Evolutionary conservation across 2,329 filamentous ascomycete genomes (phyloP).

Genomic region (Xylariaceae sp.): DNA sequence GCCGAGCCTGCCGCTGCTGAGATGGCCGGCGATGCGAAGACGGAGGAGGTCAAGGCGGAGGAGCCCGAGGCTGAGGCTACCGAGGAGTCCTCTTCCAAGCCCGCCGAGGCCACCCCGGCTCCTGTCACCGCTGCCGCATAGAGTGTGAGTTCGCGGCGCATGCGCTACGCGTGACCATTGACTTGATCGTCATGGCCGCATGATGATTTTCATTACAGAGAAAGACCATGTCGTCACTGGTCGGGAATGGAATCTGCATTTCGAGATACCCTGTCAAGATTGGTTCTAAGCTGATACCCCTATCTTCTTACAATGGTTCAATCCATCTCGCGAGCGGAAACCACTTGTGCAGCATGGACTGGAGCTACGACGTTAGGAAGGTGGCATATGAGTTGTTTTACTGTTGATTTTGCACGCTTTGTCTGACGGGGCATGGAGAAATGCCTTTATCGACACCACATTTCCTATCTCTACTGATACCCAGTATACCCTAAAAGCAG

Average conservation of each 20-base stretch:
- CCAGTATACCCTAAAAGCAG: slow-evolving; percentile 34
- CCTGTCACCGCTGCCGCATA: slow-evolving; percentile 34
- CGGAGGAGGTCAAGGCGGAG: slow-evolving; percentile 19
- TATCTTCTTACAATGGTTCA: slow-evolving; percentile 26
- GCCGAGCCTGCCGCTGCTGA: slow-evolving; percentile 22
- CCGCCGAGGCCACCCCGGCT: slow-evolving; percentile 26
- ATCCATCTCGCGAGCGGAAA: slow-evolving; percentile 22
- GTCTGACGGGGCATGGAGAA: slow-evolving; percentile 28
- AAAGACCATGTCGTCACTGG: slow-evolving; percentile 32
- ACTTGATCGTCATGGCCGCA: slow-evolving; percentile 17
- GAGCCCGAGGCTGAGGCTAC: slow-evolving; percentile 11
- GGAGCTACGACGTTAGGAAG: slow-evolving; percentile 23
- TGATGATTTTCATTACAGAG: slow-evolving; percentile 31
- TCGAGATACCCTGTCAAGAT: slow-evolving; percentile 35
- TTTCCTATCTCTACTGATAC: slow-evolving; percentile 36
- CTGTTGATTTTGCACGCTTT: slow-evolving; percentile 33
- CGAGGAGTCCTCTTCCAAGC: slow-evolving; percentile 27
- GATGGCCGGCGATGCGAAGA: slow-evolving; percentile 18
- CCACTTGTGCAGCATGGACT: slow-evolving; percentile 22
- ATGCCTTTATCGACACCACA: slow-evolving; percentile 25
- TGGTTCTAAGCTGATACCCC: slow-evolving; percentile 35
- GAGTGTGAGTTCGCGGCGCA: slow-evolving; percentile 22
- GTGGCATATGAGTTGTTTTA: slow-evolving; percentile 31
- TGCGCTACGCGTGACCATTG: slow-evolving; percentile 16
- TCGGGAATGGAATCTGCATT: slow-evolving; percentile 36